Percentiles rank a stretch among this genome's conserved stretches.
phyloP scores from a whole-genome alignment of 2,329 filamentous ascomycete genomes.

The Phialocephala sp. region DNA sequence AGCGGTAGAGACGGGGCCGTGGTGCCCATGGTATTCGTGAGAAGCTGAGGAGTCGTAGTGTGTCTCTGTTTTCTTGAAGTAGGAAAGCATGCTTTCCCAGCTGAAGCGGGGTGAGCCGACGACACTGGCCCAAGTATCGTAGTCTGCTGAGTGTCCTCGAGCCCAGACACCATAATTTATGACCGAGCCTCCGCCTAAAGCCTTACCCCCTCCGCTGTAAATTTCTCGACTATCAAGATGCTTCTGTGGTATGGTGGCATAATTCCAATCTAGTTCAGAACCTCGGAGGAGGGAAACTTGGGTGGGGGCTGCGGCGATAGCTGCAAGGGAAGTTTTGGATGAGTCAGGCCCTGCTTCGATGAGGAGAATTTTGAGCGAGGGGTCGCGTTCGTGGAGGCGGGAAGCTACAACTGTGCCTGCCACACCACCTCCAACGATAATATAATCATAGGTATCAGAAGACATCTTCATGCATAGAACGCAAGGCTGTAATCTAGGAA shows the following conservation, averaged over 20 bases:
- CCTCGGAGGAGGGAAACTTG: conserved; percentile 12
- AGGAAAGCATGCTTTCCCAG: conserved; percentile 53
- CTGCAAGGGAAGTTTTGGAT: not conserved
- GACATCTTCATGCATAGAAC: not conserved
- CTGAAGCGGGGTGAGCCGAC: conserved; percentile 51
- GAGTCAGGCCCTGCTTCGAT: conserved; percentile 47
- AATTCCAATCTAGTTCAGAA: conserved; percentile 43
- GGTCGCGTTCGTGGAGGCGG: conserved; percentile 34
- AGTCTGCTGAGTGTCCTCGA: conserved; percentile 51
- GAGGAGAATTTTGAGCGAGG: conserved; percentile 43
- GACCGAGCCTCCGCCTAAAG: conserved; percentile 48
- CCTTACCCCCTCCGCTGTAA: conserved; percentile 44
- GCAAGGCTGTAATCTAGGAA: not conserved
- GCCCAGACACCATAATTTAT: conserved; percentile 51
- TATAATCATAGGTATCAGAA: conserved; percentile 38
- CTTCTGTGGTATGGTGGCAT: conserved; percentile 41
- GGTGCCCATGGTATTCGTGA: conserved; percentile 37
- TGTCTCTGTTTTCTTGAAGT: conserved; percentile 49
- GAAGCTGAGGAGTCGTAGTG: conserved; percentile 29
- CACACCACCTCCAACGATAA: conserved; percentile 47
- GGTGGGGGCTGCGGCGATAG: not conserved
- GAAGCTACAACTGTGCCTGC: conserved; percentile 45
- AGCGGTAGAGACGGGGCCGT: conserved; percentile 39
- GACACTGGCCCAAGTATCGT: conserved; percentile 51
- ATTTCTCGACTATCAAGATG: conserved; percentile 37